Base-by-base conservation (phyloP, 2,329 filamentous ascomycete genomes). In the Arthroderma uncinatum region DNA sequence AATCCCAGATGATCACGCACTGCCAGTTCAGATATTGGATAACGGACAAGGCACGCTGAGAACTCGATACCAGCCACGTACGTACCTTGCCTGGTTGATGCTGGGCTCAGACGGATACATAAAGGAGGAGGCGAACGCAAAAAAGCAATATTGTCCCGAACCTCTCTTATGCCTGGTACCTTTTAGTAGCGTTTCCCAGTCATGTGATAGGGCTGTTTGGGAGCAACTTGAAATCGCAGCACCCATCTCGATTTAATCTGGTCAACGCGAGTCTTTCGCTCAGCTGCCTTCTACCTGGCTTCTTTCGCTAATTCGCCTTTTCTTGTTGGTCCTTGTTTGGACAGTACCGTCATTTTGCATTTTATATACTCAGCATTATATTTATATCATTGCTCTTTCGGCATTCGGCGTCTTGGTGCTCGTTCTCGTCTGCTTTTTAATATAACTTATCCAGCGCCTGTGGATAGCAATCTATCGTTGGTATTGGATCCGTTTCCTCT, bases 161-260 rank as follows among this genome's bases (percentile, higher is more conserved):
- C 47, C 25, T 16, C 28, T 16, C 28, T 50, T n/a, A 8, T 16
- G n/a, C 2, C 14, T 50, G 23, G 23, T n/a, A n/a, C 47, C 23
- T 19, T 50, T 30, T 33, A 30, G 28, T 19, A 30, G 47, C 16
- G 28, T 14, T 16, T 50, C 12, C n/a, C 8, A 33, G 47, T 50
- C 47, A 50, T 33, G 47, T 50, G 47, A 50, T 50, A n/a, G 47
- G 47, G 47, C 47, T 50, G 12, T 50, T 50, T 33, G 21, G 14
- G 23, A 33, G 16, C 47, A 33, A 33, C 47, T 33, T 10, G 47
- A 50, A 50, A 33, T 50, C 47, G 28, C 47, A 50, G 47, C 47
- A 50, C n/a, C 21, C 28, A 30, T 50, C 25, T 14, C 25, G 47
- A 25, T 19, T 50, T 33, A 4, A 14, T 50, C 23, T 16, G 28